Evolutionary conservation across 768 basidiomycete genomes (phyloP), one percentile per base, ranked within the genome.

Genomic region (Pleurotus giganteus): DNA sequence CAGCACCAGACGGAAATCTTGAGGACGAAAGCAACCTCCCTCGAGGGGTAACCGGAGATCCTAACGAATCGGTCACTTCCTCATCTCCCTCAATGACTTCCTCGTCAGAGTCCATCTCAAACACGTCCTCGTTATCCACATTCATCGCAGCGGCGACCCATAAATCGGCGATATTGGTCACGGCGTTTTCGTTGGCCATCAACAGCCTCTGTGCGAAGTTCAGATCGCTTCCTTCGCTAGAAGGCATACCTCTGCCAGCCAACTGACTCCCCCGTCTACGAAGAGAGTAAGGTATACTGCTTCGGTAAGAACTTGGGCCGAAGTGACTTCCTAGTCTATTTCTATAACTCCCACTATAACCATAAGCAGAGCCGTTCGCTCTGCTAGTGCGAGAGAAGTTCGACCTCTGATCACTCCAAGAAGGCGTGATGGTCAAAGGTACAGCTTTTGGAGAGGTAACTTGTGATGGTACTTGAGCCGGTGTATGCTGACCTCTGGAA

Each of bases 121-220:
- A 89, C 2, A 86, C 85, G 54, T 94, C 86, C 59, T 94, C 93
- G 61, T 90, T 89, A 65, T 96, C 94, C 27, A 88, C 92, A 57
- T 96, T 97, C 74, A 96, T 92, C 4, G 96, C 97, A 17, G 95
- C 90, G 4, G 94, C 93, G 49, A 98, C 92, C 97, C 97, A 99
- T 19, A 99, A 75, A 70, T 98, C 96, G 21, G 94, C 91, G 64
- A 99, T 91, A 61, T 88, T 93, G 54, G 92, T 95, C 4, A 94
- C 94, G 11, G 92, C 89, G 61, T 93, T 90, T 70, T 97, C 94
- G 69, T 97, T 97, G 17, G 96, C 96, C 75, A 95, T 85, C 41
- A 96, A 72, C 21, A 96, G 65, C 56, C 92, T 80, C 66, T 96
- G 91, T 0, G 95, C 88, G 60, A 98, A 93, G 62, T 91, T 93